These are phyloP conservation scores for Metschnikowia arizonensis DNA, from an alignment of 805 yeast species.

Conservation along the genomic window DNA sequence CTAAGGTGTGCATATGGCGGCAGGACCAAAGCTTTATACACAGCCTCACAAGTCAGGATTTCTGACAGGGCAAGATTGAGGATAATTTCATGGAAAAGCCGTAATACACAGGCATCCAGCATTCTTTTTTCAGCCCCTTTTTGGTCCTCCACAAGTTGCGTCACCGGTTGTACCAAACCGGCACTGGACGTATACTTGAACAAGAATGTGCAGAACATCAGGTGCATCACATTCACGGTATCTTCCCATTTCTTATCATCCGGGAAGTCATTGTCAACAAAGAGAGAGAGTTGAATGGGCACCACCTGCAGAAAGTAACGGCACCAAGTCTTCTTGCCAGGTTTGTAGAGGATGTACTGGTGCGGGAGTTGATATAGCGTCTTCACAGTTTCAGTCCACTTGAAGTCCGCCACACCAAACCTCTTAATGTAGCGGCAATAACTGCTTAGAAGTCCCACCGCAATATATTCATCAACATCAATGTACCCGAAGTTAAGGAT, in stretches of 20 bases:
- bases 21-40: slow-evolving; percentile 41
- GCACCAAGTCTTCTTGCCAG: slow-evolving; percentile 28
- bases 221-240: slow-evolving; percentile 4
- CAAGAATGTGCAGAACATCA: slow-evolving; percentile 7
- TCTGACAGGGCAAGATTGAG: slow-evolving; percentile 30
- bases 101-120: slow-evolving; percentile 6
- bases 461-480: slow-evolving; percentile 29
- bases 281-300: slow-evolving; percentile 13
- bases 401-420: background rate
- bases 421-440: slow-evolving; percentile 11
- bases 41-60: slow-evolving; percentile 42
- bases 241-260: background rate
- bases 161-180: slow-evolving; percentile 3
- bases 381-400: slow-evolving; percentile 27
- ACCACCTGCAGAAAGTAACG: slow-evolving; percentile 27
- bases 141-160: background rate
- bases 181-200: slow-evolving; percentile 4
- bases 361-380: slow-evolving; percentile 24
- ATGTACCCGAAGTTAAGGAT: slow-evolving; percentile 26
- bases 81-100: slow-evolving; percentile 27
- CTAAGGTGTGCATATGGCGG: slow-evolving; percentile 36
- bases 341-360: slow-evolving; percentile 20
- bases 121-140: background rate
- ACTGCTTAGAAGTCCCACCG: slow-evolving; percentile 25
- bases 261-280: background rate